Conservation (phyloP, 169 alveolate genomes). For the Cryptosporidium parvum region DNA sequence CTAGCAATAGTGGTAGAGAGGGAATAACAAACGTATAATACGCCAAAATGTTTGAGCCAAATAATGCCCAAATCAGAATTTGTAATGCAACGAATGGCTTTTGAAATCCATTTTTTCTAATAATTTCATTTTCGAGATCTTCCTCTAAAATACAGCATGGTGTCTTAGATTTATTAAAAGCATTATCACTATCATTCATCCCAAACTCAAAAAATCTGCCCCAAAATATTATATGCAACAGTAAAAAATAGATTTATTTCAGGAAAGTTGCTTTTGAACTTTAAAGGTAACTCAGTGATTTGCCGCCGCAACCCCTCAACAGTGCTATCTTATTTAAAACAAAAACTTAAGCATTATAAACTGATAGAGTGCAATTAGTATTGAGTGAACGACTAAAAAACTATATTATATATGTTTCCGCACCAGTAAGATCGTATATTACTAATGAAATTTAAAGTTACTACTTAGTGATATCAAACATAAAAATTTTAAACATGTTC, state of each 20-base stretch:
- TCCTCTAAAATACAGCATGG: slow-evolving; percentile 71
- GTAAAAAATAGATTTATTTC: neutral
- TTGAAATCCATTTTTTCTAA: slow-evolving; percentile 75
- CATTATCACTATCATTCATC: slow-evolving; percentile 29
- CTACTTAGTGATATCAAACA: neutral
- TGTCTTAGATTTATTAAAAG: neutral
- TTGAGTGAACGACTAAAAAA: neutral
- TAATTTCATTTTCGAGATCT: slow-evolving; percentile 30
- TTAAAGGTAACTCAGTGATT: neutral
- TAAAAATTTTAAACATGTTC: neutral
- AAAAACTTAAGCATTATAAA: no score
- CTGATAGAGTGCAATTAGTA: no score
- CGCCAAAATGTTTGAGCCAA: slow-evolving; percentile 39
- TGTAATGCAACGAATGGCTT: slow-evolving; percentile 72
- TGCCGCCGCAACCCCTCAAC: slow-evolving; percentile 20
- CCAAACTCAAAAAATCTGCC: slow-evolving; percentile 18
- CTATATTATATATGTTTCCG: no score
- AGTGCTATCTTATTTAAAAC: no score
- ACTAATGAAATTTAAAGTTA: no score
- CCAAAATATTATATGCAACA: neutral
- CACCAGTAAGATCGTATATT: neutral
- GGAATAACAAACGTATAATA: slow-evolving; percentile 39
- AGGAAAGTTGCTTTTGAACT: neutral
- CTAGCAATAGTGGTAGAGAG: slow-evolving; percentile 10
- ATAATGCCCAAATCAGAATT: slow-evolving; percentile 60